phyloP scores from a whole-genome alignment of 1,139 yeast species.

The Yamadazyma sp. region DNA sequence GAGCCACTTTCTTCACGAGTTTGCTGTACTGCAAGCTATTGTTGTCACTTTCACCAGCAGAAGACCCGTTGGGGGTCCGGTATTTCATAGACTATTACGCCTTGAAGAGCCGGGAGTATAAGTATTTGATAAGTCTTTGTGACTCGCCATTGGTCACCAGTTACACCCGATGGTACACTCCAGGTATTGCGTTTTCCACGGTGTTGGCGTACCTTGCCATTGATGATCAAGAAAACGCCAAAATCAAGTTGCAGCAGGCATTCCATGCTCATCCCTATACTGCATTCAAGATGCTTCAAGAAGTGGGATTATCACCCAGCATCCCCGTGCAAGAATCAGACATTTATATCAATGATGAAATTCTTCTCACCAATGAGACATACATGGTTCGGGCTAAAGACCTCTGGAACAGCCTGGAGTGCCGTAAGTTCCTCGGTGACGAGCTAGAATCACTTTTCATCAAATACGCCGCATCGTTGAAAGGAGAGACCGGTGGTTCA shows the following conservation, averaged over 20 bases:
- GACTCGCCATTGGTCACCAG: constrained; percentile 56
- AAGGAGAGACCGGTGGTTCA: constrained; percentile 9
- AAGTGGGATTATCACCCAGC: constrained; percentile 28
- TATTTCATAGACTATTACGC: constrained; percentile 82
- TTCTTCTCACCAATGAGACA: constrained; percentile 44
- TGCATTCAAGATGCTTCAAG: constrained; percentile 50
- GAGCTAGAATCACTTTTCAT: constrained; percentile 39
- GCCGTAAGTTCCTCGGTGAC: constrained; percentile 48
- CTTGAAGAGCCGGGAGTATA: constrained; percentile 62
- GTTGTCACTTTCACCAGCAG: constrained; percentile 68
- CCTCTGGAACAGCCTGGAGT: constrained; percentile 49
- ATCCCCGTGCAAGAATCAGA: constrained; percentile 25
- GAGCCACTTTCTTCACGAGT: constrained; percentile 78
- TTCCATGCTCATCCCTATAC: constrained; percentile 59
- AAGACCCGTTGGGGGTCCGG: constrained; percentile 84
- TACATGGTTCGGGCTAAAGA: constrained; percentile 51
- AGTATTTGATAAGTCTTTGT: constrained; percentile 57
- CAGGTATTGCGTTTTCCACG: constrained; percentile 68
- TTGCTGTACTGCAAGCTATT: constrained; percentile 70
- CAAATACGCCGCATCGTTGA: constrained; percentile 8
- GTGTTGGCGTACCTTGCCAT: constrained; percentile 58
- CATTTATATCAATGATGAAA: constrained; percentile 24
- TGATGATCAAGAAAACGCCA: constrained; percentile 45
- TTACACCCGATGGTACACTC: constrained; percentile 68
- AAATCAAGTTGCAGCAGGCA: constrained; percentile 47